A percentile compares a stretch with the other conserved stretches of the same genome.
phyloP scores from a whole-genome alignment of 2,329 filamentous ascomycete genomes.

The Hirsutella minnesotensis region DNA sequence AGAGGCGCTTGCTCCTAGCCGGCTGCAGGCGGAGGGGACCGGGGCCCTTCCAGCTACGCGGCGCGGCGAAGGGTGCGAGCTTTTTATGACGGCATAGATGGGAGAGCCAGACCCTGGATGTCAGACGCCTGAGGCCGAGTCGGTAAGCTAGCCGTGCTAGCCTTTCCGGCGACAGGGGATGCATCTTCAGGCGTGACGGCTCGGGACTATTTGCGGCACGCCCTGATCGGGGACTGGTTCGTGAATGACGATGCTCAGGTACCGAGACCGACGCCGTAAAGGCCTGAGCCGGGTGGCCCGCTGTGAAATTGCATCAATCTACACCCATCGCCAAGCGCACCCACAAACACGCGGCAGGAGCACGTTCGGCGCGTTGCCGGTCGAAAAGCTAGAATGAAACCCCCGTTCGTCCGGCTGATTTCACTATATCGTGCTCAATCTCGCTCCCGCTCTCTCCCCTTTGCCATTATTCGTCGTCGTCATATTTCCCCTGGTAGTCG shows the following conservation, averaged over 20 bases:
- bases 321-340: not conserved
- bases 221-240: not conserved
- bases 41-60: not conserved
- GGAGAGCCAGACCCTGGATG: not conserved
- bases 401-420: too few relatives aligned
- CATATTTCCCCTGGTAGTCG: constrained; percentile 54
- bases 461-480: constrained; percentile 21
- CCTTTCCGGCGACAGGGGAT: not conserved
- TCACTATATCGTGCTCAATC: not conserved
- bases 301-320: not conserved
- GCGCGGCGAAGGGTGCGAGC: not conserved
- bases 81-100: constrained; percentile 1
- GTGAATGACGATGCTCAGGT: not conserved
- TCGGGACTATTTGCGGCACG: not conserved
- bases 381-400: too few relatives aligned
- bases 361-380: not conserved
- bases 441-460: not conserved
- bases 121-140: not conserved
- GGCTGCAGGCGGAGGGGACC: not conserved
- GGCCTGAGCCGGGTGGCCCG: not conserved
- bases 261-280: not conserved
- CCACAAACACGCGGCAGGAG: not conserved
- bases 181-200: too few relatives aligned
- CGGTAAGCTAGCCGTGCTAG: not conserved
- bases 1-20: not conserved